Evolutionary conservation across 495 filamentous ascomycete genomes (phyloP).

Genomic region (Hypoxylon subgilvum): DNA sequence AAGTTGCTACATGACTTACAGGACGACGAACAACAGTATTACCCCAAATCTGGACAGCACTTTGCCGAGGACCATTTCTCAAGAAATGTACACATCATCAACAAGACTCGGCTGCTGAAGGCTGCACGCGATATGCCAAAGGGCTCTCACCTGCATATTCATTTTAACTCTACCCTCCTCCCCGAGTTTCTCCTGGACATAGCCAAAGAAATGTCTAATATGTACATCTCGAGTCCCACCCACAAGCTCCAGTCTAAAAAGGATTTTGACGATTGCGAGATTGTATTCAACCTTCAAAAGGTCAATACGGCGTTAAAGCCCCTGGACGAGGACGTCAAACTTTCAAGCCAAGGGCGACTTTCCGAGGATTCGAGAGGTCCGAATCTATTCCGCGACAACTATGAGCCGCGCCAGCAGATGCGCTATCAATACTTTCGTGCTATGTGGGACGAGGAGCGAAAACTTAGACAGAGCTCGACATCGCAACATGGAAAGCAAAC

Average conservation of each 20-base stretch:
- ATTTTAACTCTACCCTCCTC: constrained; percentile 62
- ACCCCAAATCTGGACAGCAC: constrained; percentile 31
- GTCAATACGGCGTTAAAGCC: constrained; percentile 20
- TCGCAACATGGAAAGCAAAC: constrained; percentile 6
- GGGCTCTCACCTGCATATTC: constrained; percentile 61
- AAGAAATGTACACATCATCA: constrained; percentile 54
- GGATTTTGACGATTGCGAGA: constrained; percentile 51
- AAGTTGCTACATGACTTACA: constrained; percentile 42
- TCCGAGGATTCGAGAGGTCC: constrained; percentile 14
- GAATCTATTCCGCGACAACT: constrained; percentile 26
- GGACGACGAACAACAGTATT: constrained; percentile 41
- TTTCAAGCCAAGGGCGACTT: constrained; percentile 18
- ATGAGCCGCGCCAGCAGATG: constrained; percentile 44
- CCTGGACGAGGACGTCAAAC: neutral
- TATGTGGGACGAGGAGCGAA: constrained; percentile 31
- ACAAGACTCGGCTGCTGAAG: constrained; percentile 50
- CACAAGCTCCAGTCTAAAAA: constrained; percentile 39
- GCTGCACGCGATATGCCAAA: constrained; percentile 57
- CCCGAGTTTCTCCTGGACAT: constrained; percentile 56
- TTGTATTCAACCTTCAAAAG: constrained; percentile 58
- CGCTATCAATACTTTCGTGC: constrained; percentile 45
- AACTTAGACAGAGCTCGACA: constrained; percentile 3
- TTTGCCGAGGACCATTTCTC: constrained; percentile 54
- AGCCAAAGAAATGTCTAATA: constrained; percentile 55
- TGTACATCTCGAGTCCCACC: constrained; percentile 59